Evolutionary conservation across 306 rosid species (phyloP).

Genomic region (Prinsepia uniflora): DNA sequence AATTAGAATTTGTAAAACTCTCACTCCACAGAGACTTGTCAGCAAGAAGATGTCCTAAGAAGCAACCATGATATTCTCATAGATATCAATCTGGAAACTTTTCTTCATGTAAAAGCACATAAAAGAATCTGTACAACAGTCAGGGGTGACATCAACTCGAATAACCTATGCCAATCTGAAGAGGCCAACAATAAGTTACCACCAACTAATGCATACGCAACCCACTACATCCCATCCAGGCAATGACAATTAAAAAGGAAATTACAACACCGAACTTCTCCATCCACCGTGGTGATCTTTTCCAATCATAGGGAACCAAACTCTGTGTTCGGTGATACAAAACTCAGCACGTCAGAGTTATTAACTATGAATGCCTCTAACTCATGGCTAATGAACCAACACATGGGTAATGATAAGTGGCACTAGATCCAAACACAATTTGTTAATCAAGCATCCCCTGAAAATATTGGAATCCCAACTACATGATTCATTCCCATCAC

Average conservation of each 20-base stretch:
- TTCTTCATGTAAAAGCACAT: constrained; percentile 12
- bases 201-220: constrained; percentile 15
- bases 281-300: constrained; percentile 23
- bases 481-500: constrained; percentile 16
- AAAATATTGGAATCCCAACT: constrained; percentile 11
- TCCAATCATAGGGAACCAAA: constrained; percentile 19
- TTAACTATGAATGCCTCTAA: constrained; percentile 12
- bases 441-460: constrained; percentile 1
- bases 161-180: constrained; percentile 18
- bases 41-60: constrained; percentile 22
- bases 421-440: constrained; percentile 6
- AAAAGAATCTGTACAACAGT: not conserved
- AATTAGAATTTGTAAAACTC: constrained; percentile 10
- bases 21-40: constrained; percentile 19
- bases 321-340: constrained; percentile 23
- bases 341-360: constrained; percentile 22
- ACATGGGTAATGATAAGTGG: constrained; percentile 8
- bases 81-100: constrained; percentile 17
- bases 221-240: constrained; percentile 23
- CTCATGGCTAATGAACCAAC: constrained; percentile 24
- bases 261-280: constrained; percentile 25
- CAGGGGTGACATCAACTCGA: constrained; percentile 6
- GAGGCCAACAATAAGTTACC: constrained; percentile 7
- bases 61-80: constrained; percentile 14
- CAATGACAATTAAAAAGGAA: constrained; percentile 11